phyloP scores from a whole-genome alignment of 2,329 filamentous ascomycete species.

The Scedosporium minutisporum region DNA sequence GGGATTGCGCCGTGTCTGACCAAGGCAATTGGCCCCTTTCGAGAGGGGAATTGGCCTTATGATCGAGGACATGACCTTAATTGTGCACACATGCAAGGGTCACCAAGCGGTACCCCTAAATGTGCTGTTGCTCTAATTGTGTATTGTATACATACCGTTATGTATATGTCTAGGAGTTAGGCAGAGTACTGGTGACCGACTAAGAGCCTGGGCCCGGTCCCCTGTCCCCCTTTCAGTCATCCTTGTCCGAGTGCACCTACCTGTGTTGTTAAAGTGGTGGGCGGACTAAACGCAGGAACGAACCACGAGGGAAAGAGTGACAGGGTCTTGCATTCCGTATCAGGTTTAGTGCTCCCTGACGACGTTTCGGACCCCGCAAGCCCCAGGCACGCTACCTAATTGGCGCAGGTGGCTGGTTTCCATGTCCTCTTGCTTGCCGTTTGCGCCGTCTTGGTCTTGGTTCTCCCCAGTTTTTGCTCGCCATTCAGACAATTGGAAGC shows the following conservation, averaged over 20 bases:
- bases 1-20: too few species aligned
- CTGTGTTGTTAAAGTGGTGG: neutral
- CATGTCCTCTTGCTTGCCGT: neutral
- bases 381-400: neutral
- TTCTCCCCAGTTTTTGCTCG: neutral
- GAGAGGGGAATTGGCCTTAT: too few species aligned
- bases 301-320: neutral
- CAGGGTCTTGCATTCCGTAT: neutral
- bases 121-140: neutral
- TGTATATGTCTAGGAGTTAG: neutral
- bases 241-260: neutral
- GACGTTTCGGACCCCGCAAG: slow-evolving; percentile 4
- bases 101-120: too few species aligned
- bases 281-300: neutral
- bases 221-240: neutral
- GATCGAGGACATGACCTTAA: too few species aligned
- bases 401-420: neutral
- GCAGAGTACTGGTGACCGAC: neutral
- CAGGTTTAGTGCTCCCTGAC: neutral
- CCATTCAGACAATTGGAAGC: too few species aligned
- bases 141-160: neutral
- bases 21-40: too few species aligned
- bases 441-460: neutral
- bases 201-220: neutral
- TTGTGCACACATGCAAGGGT: too few species aligned